A percentile compares a stretch with the other conserved stretches of the same genome.
phyloP scores from a whole-genome alignment of 768 basidiomycete species.

The Agrocybe pediades region DNA sequence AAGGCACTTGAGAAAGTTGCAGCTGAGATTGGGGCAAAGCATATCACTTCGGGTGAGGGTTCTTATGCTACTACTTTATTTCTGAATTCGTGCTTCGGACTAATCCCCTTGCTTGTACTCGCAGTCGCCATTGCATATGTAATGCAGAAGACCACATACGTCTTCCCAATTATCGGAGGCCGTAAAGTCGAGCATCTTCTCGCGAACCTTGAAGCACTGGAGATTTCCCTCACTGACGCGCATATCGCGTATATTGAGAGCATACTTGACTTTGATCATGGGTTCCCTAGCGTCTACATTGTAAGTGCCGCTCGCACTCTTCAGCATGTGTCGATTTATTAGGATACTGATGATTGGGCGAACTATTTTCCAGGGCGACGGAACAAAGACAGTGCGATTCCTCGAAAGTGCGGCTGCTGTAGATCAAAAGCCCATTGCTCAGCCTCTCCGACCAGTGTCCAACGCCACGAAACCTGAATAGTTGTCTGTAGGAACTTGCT shows the following conservation, averaged over 20 bases:
- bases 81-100: slow-evolving; percentile 16
- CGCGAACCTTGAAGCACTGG: slow-evolving; percentile 53
- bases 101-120: neutral
- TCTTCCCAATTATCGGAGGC: slow-evolving; percentile 54
- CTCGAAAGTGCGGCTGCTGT: neutral
- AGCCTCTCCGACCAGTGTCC: neutral
- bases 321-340: neutral
- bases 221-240: slow-evolving; percentile 43
- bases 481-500: too few relatives aligned
- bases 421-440: neutral
- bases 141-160: slow-evolving; percentile 53
- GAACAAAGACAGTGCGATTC: neutral
- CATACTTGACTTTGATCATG: slow-evolving; percentile 42
- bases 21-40: slow-evolving; percentile 46
- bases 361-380: neutral
- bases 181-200: slow-evolving; percentile 55
- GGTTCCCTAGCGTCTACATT: slow-evolving; percentile 42
- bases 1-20: slow-evolving; percentile 52
- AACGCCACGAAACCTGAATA: neutral
- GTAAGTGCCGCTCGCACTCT: slow-evolving; percentile 23
- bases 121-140: slow-evolving; percentile 56
- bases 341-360: neutral
- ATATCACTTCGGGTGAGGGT: slow-evolving; percentile 42
- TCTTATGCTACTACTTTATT: slow-evolving; percentile 20
- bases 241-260: slow-evolving; percentile 50